Base-by-base conservation (phyloP, 2,329 filamentous ascomycete genomes). In the Hirsutella rhossiliensis region DNA sequence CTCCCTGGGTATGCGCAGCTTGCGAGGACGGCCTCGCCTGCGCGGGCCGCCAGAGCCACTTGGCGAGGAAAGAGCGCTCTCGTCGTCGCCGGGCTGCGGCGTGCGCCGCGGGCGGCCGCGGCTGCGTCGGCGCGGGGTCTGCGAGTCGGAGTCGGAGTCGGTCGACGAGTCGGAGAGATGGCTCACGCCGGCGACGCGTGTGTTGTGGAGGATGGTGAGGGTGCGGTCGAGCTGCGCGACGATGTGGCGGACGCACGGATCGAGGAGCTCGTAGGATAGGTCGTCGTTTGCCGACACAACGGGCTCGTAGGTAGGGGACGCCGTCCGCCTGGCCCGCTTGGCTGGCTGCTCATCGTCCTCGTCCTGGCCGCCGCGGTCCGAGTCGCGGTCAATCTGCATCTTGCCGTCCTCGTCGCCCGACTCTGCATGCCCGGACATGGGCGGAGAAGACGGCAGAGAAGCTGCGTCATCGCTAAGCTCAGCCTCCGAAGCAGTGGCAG, bases 201-300 rank as follows among this genome's bases (percentile, higher is more conserved):
- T 71, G 46, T 80, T 76, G 56, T 89, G 86, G 13, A 97, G 68
- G 4, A 80, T 76, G 28, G 71, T 67, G 6, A 95, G 72, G 1
- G 90, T 71, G 5, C 68, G 61, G 52, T 96, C 87, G 2, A 95
- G 58, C 31, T 78, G 76, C 2, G 70, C 63, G 9, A 95, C 68
- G 15, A 89, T 73, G 50, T 86, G 81, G n/a, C 80, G 72, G 11
- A 84, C 72, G 0, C 77, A 72, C 0, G 87, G 86, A 0, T 73
- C 72, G 15, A 95, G 65, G 5, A 94, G 66, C 2, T 62, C 58
- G 46, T 73, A 67, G 0, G 86, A 84, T 40, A 69, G 58, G 2
- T 84, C 79, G 51, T 94, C 87, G 52, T 94, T 82, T 2, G 78
- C 73, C 8, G 83, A 73, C 5, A 86, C 62, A 2, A 72, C 67